Percentiles rank a stretch among this genome's conserved stretches.
These are phyloP conservation scores for Aspergillus tanneri DNA, from an alignment of 2,329 filamentous ascomycete species.

Conservation along the genomic window DNA sequence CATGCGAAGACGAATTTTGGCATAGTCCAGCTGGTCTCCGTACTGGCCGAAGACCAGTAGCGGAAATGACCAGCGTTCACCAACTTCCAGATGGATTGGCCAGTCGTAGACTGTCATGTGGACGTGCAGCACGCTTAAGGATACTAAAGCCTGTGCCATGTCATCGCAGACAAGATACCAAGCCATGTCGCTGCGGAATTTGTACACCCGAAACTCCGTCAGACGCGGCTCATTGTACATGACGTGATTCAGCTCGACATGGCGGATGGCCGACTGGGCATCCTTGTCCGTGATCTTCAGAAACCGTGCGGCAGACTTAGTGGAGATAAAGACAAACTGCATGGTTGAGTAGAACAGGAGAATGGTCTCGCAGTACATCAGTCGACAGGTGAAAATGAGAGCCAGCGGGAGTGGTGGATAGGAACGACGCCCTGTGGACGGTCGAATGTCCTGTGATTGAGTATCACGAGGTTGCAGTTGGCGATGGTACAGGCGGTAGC, in stretches of 20 bases:
- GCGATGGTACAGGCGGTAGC: slow-evolving; percentile 61
- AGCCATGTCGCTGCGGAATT: slow-evolving; percentile 22
- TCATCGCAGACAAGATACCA: slow-evolving; percentile 21
- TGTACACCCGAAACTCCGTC: slow-evolving; percentile 14
- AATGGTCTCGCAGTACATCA: slow-evolving; percentile 63
- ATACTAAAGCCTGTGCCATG: slow-evolving; percentile 10
- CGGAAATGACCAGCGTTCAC: slow-evolving; percentile 24
- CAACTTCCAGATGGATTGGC: slow-evolving; percentile 20
- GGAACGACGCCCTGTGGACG: neutral
- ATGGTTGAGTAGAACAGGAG: slow-evolving; percentile 59
- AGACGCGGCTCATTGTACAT: slow-evolving; percentile 27
- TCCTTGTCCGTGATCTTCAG: slow-evolving; percentile 54
- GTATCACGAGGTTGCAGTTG: slow-evolving; percentile 36
- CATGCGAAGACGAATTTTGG: slow-evolving; percentile 16
- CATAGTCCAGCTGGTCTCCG: slow-evolving; percentile 15
- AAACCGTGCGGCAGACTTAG: slow-evolving; percentile 17
- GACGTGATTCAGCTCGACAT: slow-evolving; percentile 24
- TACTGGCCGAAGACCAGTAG: slow-evolving; percentile 16
- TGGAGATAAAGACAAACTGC: slow-evolving; percentile 25
- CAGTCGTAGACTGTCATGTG: slow-evolving; percentile 20
- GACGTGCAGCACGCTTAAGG: slow-evolving; percentile 20
- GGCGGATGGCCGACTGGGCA: slow-evolving; percentile 53
- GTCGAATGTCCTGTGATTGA: slow-evolving; percentile 2
- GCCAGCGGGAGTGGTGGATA: slow-evolving; percentile 40
- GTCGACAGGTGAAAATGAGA: slow-evolving; percentile 61